Conservation (phyloP, 768 basidiomycete species). For the Xanthoconium purpureum region DNA sequence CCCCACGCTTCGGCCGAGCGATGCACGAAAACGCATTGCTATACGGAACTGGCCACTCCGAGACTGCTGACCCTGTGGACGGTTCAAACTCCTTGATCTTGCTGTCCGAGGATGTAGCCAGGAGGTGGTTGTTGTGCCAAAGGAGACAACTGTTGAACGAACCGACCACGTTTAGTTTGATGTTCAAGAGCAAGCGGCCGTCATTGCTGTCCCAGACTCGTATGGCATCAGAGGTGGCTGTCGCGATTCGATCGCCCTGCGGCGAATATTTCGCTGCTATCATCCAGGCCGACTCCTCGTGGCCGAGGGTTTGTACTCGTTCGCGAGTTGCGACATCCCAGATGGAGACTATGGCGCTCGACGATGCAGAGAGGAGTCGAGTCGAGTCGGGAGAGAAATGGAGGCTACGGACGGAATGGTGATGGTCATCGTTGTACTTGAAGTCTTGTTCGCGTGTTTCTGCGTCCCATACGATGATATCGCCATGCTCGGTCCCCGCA, state of each 20-base stretch:
- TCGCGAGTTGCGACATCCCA: not conserved
- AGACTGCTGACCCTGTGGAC: not conserved
- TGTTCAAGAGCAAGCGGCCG: no score
- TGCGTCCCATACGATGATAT: not conserved
- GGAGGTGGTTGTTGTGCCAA: not conserved
- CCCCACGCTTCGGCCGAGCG: no score
- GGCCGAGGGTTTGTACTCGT: not conserved
- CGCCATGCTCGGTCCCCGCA: not conserved
- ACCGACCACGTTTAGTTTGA: no score
- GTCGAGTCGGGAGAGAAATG: not conserved
- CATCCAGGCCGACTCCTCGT: not conserved
- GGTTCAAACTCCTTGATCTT: not conserved
- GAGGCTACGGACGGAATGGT: not conserved
- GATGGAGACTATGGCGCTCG: not conserved
- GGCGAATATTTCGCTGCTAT: not conserved
- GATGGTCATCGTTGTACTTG: not conserved
- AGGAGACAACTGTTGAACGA: not conserved
- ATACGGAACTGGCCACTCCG: no score
- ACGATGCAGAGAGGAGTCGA: not conserved
- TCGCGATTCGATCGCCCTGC: no score
- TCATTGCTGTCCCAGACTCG: no score
- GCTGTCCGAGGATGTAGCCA: not conserved
- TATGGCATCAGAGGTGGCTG: no score
- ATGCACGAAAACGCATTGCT: no score
- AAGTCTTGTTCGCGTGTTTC: not conserved